These are phyloP conservation scores for Onygenales sp. DNA, from an alignment of 2,329 filamentous ascomycete genomes.

Conservation along the genomic window DNA sequence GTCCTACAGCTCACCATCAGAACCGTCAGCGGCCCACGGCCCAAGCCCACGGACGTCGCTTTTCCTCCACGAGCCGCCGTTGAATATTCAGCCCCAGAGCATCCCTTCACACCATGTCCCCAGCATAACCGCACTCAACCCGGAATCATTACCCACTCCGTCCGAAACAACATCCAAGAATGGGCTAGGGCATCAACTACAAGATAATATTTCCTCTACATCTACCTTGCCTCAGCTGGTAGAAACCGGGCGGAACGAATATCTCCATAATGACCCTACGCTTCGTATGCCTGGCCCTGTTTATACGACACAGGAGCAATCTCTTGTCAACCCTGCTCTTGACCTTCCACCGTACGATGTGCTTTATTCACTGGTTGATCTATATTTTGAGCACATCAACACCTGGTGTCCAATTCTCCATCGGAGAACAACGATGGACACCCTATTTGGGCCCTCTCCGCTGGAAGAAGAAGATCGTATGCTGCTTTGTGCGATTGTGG, in stretches of 20 bases:
- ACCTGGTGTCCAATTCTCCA: conserved; percentile 88
- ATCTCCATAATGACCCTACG: conserved; percentile 39
- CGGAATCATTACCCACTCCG: conserved; percentile 38
- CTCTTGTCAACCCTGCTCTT: conserved; percentile 45
- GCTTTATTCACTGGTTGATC: conserved; percentile 61
- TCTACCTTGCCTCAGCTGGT: conserved; percentile 16
- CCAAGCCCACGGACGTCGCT: conserved; percentile 50
- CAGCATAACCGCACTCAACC: conserved; percentile 34
- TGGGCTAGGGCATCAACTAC: conserved; percentile 14
- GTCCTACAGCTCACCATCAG: conserved; percentile 40
- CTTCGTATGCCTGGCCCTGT: conserved; percentile 53
- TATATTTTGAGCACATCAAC: conserved; percentile 73
- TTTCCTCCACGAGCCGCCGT: conserved; percentile 53
- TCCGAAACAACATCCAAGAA: conserved; percentile 24
- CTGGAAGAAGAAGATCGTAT: conserved; percentile 75
- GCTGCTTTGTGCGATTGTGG: conserved; percentile 78
- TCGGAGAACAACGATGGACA: conserved; percentile 69
- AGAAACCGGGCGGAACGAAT: conserved; percentile 21
- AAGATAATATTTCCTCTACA: conserved; percentile 15
- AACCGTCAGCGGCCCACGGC: conserved; percentile 41
- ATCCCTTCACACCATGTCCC: conserved; percentile 30
- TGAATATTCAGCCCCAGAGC: conserved; percentile 29
- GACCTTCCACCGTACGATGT: conserved; percentile 68
- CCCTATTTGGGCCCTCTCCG: conserved; percentile 66
- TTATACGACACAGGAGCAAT: conserved; percentile 38